These are phyloP conservation scores for Aspergillus ostianus DNA, from an alignment of 495 filamentous ascomycete species.

Conservation along the genomic window DNA sequence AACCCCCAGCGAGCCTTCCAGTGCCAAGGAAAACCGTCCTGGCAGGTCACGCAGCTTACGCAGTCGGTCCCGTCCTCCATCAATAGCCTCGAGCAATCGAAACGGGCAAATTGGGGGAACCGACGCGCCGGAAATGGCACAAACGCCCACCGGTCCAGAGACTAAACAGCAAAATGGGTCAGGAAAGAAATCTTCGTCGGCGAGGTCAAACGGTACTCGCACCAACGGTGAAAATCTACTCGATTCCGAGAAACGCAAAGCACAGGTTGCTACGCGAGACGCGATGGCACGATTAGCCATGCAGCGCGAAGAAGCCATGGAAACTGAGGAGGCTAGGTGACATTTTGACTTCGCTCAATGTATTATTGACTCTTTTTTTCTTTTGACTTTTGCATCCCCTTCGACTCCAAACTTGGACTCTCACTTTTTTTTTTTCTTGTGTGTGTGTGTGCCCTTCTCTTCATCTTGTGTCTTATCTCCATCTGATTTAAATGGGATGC, in stretches of 20 bases:
- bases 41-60: constrained; percentile 18
- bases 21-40: constrained; percentile 7
- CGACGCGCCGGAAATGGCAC: neutral
- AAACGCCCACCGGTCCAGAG: neutral
- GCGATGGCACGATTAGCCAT: constrained; percentile 38
- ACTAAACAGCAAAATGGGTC: constrained; percentile 6
- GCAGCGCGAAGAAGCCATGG: constrained; percentile 48
- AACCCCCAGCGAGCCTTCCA: constrained; percentile 16
- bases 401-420: neutral
- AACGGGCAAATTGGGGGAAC: neutral
- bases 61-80: constrained; percentile 18
- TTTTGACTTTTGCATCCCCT: neutral
- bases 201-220: constrained; percentile 6
- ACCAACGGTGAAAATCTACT: constrained; percentile 9
- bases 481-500: neutral
- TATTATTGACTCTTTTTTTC: constrained; percentile 14
- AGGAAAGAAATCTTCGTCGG: constrained; percentile 16
- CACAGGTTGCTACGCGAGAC: constrained; percentile 39
- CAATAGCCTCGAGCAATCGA: constrained; percentile 3
- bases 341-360: constrained; percentile 15
- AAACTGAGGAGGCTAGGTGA: constrained; percentile 29
- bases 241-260: constrained; percentile 35
- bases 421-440: neutral
- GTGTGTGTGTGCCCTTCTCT: neutral
- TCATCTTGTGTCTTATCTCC: neutral